A percentile compares a stretch with the other conserved stretches of the same genome.
Evolutionary conservation across 2,329 filamentous ascomycete species (phyloP).

Genomic region (Phaeosphaeria sp.): DNA sequence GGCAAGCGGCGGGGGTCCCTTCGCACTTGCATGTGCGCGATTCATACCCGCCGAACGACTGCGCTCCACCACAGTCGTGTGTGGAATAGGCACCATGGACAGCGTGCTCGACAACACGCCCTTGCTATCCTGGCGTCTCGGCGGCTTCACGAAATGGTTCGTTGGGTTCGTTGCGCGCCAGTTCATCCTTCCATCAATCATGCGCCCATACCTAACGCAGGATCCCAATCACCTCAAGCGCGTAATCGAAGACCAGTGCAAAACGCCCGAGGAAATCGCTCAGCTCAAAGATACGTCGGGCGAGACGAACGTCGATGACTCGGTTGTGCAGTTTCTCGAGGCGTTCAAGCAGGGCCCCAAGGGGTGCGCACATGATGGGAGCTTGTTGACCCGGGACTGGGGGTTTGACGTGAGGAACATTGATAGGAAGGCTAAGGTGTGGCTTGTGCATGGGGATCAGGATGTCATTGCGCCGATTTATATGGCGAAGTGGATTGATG

Average conservation of each 20-base stretch:
- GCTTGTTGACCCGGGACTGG: constrained; percentile 22
- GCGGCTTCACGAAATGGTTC: constrained; percentile 19
- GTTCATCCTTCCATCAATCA: constrained; percentile 20
- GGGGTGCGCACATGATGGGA: constrained; percentile 23
- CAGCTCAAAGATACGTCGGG: neutral
- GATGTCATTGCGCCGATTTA: constrained; percentile 22
- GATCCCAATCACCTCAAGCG: constrained; percentile 19
- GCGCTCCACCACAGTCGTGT: constrained; percentile 22
- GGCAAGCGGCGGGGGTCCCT: constrained; percentile 56
- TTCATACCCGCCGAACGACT: constrained; percentile 37
- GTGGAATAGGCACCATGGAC: constrained; percentile 27
- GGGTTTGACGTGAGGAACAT: constrained; percentile 26
- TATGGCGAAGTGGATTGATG: constrained; percentile 27
- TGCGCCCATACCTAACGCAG: constrained; percentile 19
- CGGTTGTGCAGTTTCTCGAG: constrained; percentile 21
- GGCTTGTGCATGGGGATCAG: constrained; percentile 28
- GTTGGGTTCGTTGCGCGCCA: constrained; percentile 16
- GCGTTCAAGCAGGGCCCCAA: constrained; percentile 23
- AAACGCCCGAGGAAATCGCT: constrained; percentile 26
- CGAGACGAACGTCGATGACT: constrained; percentile 22
- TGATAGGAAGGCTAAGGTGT: constrained; percentile 18
- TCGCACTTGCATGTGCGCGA: constrained; percentile 54
- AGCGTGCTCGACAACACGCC: constrained; percentile 7
- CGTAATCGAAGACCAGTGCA: constrained; percentile 25
- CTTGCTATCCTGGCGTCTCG: neutral